Base-by-base conservation (phyloP, 345 rosid species). In the Pistacia integerrima region DNA sequence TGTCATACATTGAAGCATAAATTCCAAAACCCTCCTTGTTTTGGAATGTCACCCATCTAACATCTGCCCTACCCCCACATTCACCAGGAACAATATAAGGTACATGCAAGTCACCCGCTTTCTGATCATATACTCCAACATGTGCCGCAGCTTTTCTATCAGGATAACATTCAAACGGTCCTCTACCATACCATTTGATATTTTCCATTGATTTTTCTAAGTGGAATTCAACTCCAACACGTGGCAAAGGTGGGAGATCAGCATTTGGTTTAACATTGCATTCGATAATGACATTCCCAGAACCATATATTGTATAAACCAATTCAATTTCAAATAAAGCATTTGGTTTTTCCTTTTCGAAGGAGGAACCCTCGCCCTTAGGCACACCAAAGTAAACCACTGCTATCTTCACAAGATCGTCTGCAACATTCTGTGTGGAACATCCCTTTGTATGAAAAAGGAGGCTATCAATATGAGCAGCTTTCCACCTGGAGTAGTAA, bases 161-260 rank as follows among this genome's bases (percentile, higher is more conserved):
- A 3, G 98, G 97, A 78, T 96, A 96, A 77, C 99, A 96, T 83
- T 93, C 99, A 74, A 91, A 93, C 67, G 99, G 99, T 63, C 99
- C 99, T 82, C 91, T 85, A 65, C 99, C 99, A 69, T 93, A 96
- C 97, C 98, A 96, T 65, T 63, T 84, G 66, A 90, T 83, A 78
- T 77, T 86, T 85, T 92, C 96, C 81, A 91, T 38, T 71, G 94
- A 83, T 33, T 88, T 89, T 58, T 90, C 92, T 78, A 93, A 70
- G 80, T 88, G 93, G 70, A 96, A 86, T 67, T 88, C 97, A 74
- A 96, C 82, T 57, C 99, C 99, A 22, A 96, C 86, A 9, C 99
- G 94, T 25, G 99, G 97, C 83, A 93, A 77, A 62, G 97, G 95
- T 48, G 99, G 98, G 78, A 96, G 97, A 85, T 81, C 81, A 72